Conservation (phyloP, 2,329 filamentous ascomycete species). For the Talaromyces sp. region DNA sequence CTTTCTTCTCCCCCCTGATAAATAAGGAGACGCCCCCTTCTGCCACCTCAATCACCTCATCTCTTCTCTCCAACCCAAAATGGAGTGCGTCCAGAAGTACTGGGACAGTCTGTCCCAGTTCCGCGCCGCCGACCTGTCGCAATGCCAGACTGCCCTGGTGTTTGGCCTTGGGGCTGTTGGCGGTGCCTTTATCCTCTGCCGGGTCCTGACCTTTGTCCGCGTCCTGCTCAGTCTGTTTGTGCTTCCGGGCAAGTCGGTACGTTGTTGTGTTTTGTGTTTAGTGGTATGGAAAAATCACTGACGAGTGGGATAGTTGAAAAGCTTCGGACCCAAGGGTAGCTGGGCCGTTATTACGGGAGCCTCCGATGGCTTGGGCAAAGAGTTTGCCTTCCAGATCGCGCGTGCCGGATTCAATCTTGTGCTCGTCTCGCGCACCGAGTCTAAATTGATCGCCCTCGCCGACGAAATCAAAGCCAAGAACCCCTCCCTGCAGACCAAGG, state of each 20-base stretch:
- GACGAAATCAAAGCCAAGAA: conserved; percentile 67
- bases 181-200: conserved; percentile 53
- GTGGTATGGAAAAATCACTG: conserved; percentile 5
- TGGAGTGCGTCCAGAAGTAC: conserved; percentile 30
- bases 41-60: background rate
- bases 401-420: conserved; percentile 90
- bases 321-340: conserved; percentile 83
- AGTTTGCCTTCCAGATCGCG: conserved; percentile 87
- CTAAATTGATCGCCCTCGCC: conserved; percentile 76
- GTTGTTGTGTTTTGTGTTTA: conserved; percentile 11
- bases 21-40: background rate
- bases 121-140: conserved; percentile 29
- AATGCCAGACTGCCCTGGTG: conserved; percentile 32
- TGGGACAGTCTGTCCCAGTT: conserved; percentile 28
- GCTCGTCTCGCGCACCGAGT: conserved; percentile 90
- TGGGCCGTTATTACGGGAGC: conserved; percentile 95
- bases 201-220: conserved; percentile 54
- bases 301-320: conserved; percentile 60
- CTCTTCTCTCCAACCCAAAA: conserved; percentile 10
- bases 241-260: conserved; percentile 49
- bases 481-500: conserved; percentile 65
- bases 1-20: background rate
- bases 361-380: conserved; percentile 94
- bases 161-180: conserved; percentile 44
- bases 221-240: conserved; percentile 66